phyloP scores from a whole-genome alignment of 129 eudicot species.

The Heracleum sosnowskyi region DNA sequence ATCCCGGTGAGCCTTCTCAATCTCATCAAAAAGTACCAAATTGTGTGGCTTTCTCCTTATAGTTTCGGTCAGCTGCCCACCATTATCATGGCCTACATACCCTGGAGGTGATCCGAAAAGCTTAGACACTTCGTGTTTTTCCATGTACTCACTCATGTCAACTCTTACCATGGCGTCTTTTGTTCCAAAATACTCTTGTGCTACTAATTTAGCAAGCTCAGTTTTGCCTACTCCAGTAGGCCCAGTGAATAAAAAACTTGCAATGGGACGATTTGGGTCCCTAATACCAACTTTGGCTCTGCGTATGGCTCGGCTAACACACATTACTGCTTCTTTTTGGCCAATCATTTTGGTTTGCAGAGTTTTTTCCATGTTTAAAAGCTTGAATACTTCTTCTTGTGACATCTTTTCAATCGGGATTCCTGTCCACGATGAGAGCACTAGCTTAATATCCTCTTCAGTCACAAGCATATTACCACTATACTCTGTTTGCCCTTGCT shows the following conservation, averaged over 20 bases:
- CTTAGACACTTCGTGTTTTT: constrained; percentile 24
- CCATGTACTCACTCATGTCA: constrained; percentile 16
- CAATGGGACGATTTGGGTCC: constrained; percentile 19
- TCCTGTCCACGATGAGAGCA: constrained; percentile 9
- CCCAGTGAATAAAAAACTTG: constrained; percentile 19
- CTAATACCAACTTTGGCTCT: constrained; percentile 14
- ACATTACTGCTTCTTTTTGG: constrained; percentile 16
- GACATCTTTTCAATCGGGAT: constrained; percentile 11
- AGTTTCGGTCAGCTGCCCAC: constrained; percentile 50
- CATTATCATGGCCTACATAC: constrained; percentile 41
- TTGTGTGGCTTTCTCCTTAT: constrained; percentile 31
- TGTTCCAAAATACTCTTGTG: constrained; percentile 17
- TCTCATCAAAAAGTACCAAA: constrained; percentile 43
- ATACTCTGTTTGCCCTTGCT: background rate
- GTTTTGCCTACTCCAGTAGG: constrained; percentile 19
- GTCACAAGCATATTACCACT: background rate
- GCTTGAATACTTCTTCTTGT: background rate
- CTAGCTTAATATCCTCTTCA: background rate
- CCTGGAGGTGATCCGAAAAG: constrained; percentile 52
- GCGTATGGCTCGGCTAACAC: constrained; percentile 12
- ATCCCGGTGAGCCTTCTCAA: constrained; percentile 47
- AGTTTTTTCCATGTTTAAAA: constrained; percentile 9
- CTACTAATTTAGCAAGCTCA: constrained; percentile 11
- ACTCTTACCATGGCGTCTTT: constrained; percentile 8
- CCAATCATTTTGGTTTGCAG: constrained; percentile 14